A percentile compares a stretch with the other conserved stretches of the same genome.
These are phyloP conservation scores for Neoboletus magnificus DNA, from an alignment of 768 basidiomycete species.

Conservation along the genomic window DNA sequence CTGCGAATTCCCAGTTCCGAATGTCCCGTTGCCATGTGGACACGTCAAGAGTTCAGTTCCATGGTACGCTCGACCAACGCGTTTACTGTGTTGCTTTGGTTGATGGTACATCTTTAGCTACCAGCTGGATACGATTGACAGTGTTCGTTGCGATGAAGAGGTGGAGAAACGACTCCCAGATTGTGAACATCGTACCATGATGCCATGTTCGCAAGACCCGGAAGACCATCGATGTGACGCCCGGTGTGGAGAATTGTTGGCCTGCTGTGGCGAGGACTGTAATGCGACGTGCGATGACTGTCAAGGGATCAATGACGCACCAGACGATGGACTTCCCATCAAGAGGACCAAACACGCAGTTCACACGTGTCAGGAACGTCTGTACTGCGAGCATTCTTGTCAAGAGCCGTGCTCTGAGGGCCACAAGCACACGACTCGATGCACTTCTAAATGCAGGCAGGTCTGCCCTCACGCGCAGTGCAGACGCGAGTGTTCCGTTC, in stretches of 20 bases:
- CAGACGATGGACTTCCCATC: conserved; percentile 2
- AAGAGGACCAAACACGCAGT: conserved; percentile 35
- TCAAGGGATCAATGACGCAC: conserved; percentile 26
- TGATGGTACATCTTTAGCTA: conserved; percentile 34
- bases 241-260: conserved; percentile 43
- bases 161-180: conserved; percentile 43
- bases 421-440: conserved; percentile 48
- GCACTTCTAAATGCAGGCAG: conserved; percentile 49
- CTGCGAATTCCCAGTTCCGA: conserved; percentile 46
- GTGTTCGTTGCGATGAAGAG: conserved; percentile 40
- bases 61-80: conserved; percentile 40
- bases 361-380: conserved; percentile 49
- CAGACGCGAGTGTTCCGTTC: conserved; percentile 42
- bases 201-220: conserved; percentile 49
- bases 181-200: conserved; percentile 52
- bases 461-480: conserved; percentile 54
- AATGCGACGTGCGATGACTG: conserved; percentile 48
- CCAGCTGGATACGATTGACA: conserved; percentile 41
- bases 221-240: conserved; percentile 36
- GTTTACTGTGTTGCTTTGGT: not conserved
- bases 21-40: conserved; percentile 56
- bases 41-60: conserved; percentile 42
- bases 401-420: conserved; percentile 43
- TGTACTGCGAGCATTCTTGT: conserved; percentile 60
- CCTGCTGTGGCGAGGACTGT: conserved; percentile 55